Percentiles rank a stretch among this genome's conserved stretches.
Conservation (phyloP, 2,329 filamentous ascomycete genomes). For the Fusarium dlaminii region DNA sequence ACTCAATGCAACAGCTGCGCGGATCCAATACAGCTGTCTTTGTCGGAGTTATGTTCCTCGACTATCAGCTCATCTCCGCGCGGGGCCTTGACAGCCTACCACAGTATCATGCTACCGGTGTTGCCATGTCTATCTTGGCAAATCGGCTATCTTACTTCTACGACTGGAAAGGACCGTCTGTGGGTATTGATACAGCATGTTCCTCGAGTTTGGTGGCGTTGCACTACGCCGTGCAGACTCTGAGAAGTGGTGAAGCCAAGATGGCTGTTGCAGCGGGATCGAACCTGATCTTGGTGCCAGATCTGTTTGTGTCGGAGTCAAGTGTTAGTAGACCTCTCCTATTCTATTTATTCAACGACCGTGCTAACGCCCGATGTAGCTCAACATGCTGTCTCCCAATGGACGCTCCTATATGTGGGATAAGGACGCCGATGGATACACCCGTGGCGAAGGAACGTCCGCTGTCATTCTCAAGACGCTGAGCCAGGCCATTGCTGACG, state of each 20-base stretch:
- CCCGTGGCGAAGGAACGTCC: constrained; percentile 12
- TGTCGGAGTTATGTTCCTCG: neutral
- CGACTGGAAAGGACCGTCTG: neutral
- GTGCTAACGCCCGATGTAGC: neutral
- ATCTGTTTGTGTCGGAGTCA: neutral
- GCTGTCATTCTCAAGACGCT: constrained; percentile 12
- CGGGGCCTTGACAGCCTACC: neutral
- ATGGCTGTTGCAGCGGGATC: neutral
- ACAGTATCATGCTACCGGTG: constrained; percentile 2
- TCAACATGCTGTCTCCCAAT: neutral
- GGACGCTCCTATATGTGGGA: constrained; percentile 11
- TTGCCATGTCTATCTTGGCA: constrained; percentile 16
- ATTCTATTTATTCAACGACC: fast-evolving
- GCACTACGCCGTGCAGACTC: neutral
- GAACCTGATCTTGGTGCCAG: neutral
- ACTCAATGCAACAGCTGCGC: neutral
- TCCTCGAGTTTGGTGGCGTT: constrained; percentile 6
- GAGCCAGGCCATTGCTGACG: neutral
- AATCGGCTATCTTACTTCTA: constrained; percentile 9
- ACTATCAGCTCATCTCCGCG: neutral
- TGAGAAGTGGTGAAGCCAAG: neutral
- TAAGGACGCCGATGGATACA: constrained; percentile 5
- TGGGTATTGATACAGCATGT: constrained; percentile 17
- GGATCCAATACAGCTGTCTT: constrained; percentile 23
- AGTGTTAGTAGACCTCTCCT: neutral